Evolutionary conservation across 192 early-diverging fungal species (phyloP), one percentile per base, ranked within the genome.

Genomic region (Backusella tuberculispora): DNA sequence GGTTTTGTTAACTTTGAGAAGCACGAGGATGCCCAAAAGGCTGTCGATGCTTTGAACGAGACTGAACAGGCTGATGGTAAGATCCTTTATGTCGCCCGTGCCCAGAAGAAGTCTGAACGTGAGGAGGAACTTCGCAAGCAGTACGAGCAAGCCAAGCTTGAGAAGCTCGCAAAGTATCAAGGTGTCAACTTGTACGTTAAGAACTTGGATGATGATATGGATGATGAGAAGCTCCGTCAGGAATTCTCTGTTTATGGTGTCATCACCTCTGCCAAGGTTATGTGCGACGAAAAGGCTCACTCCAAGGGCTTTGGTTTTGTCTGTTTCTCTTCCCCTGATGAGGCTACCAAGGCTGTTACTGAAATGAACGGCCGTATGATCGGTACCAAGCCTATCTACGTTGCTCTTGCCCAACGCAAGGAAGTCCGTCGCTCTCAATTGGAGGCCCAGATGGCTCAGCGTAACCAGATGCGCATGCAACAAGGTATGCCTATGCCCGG

Each of bases 231-330:
- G 85, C 91, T 99, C 43, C 92, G 96, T 69, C 91, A 97, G 83
- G 97, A 97, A 88, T 99, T 99, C 86, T 90, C 95, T 34, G 90
- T 92, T 48, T 99, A 95, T 81, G 98, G 98, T 72, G 87, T 91
- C 69, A 99, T 99, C 80, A 98, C 97, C 83, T 94, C 92, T 46
- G 96, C 96, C 83, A 97, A 97, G 90, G 93, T 99, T 75, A 99
- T 99, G 98, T 81, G 87, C 69, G 96, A 99, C 80, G 98, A 99
- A 53, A 92, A 92, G 85, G 87, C 85, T 45, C 81, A 81, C 42
- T 95, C 95, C 80, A 93, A 95, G 81, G 97, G 97, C 48, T 99
- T 99, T 73, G 98, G 98, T 38, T 99, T 99, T 81, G 98, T 99
- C 29, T 99, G 98, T 90, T 99, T 97, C 90, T 94, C 95, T 37